Percentiles rank a stretch among this genome's conserved stretches.
Conservation (phyloP, 2,329 filamentous ascomycete species). For the Penicillium sp. region DNA sequence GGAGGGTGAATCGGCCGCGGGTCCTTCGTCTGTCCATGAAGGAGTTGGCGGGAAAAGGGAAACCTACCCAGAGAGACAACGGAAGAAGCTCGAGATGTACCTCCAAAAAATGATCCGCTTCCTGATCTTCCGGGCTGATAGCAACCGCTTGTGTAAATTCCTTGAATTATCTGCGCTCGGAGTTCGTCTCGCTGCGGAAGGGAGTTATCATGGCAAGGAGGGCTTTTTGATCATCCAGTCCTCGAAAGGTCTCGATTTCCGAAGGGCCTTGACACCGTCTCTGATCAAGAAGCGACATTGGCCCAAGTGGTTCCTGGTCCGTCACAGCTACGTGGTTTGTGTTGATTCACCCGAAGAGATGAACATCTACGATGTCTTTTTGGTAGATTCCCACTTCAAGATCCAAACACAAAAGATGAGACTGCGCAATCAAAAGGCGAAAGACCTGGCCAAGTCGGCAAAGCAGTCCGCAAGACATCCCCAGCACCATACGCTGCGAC, state of each 20-base stretch:
- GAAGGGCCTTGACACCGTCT: conserved; percentile 70
- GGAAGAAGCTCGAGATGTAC: conserved; percentile 81
- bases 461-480: conserved; percentile 56
- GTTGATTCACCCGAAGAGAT: conserved; percentile 98
- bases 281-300: conserved; percentile 77
- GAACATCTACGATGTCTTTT: conserved; percentile 97
- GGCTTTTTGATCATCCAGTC: conserved; percentile 90
- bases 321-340: conserved; percentile 94
- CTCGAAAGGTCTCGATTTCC: conserved; percentile 79
- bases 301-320: conserved; percentile 96
- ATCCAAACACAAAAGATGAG: conserved; percentile 66
- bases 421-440: conserved; percentile 48
- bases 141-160: conserved; percentile 92
- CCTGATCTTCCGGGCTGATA: conserved; percentile 94
- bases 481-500: conserved; percentile 77
- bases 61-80: conserved; percentile 72
- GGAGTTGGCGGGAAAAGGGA: conserved; percentile 44
- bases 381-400: conserved; percentile 85
- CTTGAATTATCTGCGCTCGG: conserved; percentile 90
- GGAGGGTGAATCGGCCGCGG: conserved; percentile 38
- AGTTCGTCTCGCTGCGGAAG: conserved; percentile 87
- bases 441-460: conserved; percentile 60
- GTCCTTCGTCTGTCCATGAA: conserved; percentile 29
- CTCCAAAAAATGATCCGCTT: conserved; percentile 90
- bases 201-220: conserved; percentile 96